Evolutionary conservation across 306 rosid species (phyloP).

Genomic region (Cicer yamashitae): DNA sequence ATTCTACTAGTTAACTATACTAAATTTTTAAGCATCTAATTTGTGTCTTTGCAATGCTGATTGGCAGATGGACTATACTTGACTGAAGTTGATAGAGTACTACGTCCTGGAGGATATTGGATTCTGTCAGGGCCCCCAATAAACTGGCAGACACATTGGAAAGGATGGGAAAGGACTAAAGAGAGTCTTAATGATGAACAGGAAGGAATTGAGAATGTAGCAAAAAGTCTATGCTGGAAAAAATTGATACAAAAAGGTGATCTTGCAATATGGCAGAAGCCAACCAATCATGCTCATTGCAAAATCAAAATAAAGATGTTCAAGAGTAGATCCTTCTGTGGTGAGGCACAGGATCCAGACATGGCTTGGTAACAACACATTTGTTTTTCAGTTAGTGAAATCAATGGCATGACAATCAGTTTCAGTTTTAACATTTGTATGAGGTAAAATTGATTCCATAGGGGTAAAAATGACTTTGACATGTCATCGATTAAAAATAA

Average conservation of each 20-base stretch:
- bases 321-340: slow-evolving; percentile 74
- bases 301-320: slow-evolving; percentile 60
- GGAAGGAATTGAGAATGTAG: slow-evolving; percentile 69
- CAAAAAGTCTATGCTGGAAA: slow-evolving; percentile 89
- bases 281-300: slow-evolving; percentile 85
- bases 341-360: slow-evolving; percentile 68
- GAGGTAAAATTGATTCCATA: too few relatives aligned
- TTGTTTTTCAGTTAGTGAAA: slow-evolving; percentile 10
- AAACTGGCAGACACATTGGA: slow-evolving; percentile 82
- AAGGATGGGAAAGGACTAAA: slow-evolving; percentile 81
- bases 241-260: slow-evolving; percentile 72
- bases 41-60: slow-evolving; percentile 4
- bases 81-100: slow-evolving; percentile 79
- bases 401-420: background rate
- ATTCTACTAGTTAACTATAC: background rate
- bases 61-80: slow-evolving; percentile 78
- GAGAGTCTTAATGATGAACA: slow-evolving; percentile 79
- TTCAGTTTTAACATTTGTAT: too few relatives aligned
- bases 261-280: slow-evolving; percentile 95
- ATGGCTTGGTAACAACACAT: slow-evolving; percentile 72
- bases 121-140: slow-evolving; percentile 97
- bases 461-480: too few relatives aligned
- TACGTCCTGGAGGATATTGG: slow-evolving; percentile 99
- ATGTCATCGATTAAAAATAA: too few relatives aligned
- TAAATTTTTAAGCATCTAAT: background rate